Evolutionary conservation across 1,139 yeast species (phyloP), one percentile per base, ranked within the genome.

Genomic region (Protomyces gravidus): DNA sequence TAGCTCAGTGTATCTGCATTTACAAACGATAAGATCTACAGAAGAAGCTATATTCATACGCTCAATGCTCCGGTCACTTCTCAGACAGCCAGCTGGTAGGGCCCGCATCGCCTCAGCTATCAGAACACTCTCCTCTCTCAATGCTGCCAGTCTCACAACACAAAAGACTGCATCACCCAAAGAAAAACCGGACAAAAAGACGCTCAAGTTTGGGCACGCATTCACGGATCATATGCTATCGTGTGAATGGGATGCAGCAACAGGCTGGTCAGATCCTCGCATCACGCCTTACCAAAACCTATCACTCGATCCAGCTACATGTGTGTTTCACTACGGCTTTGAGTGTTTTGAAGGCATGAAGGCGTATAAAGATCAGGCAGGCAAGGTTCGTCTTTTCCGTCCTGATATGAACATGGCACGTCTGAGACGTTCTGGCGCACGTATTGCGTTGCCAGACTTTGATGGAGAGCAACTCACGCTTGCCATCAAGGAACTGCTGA

Each of bases 321-420:
- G 84, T 69, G 97, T 90, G 36, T 83, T 92, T 74, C 98, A 92
- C 75, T 92, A 92, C 69, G 92, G 96, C 1, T 92, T 92, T 70
- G 96, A 89, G 73, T 80, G 92, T 66, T 92, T 92, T 68, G 98
- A 92, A 77, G 98, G 98, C 65, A 79, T 92, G 79, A 92, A 92
- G 78, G 97, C 97, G 5, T 92, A 89, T 79, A 80, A 63, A 61
- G 68, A 64, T 58, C 75, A 71, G 61, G 63, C 85, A 65, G 86
- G 82, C 66, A 74, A 85, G 64, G 78, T 89, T 67, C 81, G 96
- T 67, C 77, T 90, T 70, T 92, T 92, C 78, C 84, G 98, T 73
- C 86, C 95, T 32, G 87, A 88, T 71, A 86, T 80, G 79, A 92
- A 92, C 76, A 89, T 90, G 95, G 81, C 73, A 60, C 82, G 98